Base-by-base conservation (phyloP, 352 stramenopile species). In the Phytophthora idaei region DNA sequence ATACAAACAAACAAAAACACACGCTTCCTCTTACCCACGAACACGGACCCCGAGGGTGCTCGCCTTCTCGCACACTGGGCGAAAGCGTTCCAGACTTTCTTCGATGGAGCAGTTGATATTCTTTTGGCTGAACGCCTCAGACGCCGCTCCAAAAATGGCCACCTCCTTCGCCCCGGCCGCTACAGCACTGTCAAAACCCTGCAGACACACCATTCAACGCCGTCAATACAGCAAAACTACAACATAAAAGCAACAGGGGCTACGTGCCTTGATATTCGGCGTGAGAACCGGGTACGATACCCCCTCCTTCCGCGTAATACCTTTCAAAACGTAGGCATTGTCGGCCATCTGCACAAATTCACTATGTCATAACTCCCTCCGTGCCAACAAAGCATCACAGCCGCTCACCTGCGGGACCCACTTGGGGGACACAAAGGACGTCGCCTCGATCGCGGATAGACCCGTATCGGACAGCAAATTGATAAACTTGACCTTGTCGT, bases 21-120 rank as follows among this genome's bases (percentile, higher is more conserved):
- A 4, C 39, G 50, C 6, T 15, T 46, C 14, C 34, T 3, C 78
- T 46, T 72, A 96, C 69, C 95, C 97, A 50, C 97, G 85, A 15
- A 99, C 92, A 57, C 80, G 90, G 37, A 98, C 83, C 2, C 90
- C 83, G 2, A 93, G 65, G 39, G 76, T 67, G 34, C 81, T 69
- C 15, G 95, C 93, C 61, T 90, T 90, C 21, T 96, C 86, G 39
- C 88, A 90, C 27, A 99, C 90, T 3, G 82, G 89, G 9, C 80
- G 76, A 72, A 99, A 99, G 21, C 96, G 90, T 45, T 97, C 80
- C 1, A 99, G 66, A 48, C 93, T 98, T 71, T 99, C 95, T 46
- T 97, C 80, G 63, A 99, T 98, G 8, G 83, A 97, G 68, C 96
- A 99, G 76, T 99, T 99, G 69, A 99, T 98, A 69, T 99, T 99